phyloP scores from a whole-genome alignment of 2,329 filamentous ascomycete species.

The Colletotrichum tofieldiae region DNA sequence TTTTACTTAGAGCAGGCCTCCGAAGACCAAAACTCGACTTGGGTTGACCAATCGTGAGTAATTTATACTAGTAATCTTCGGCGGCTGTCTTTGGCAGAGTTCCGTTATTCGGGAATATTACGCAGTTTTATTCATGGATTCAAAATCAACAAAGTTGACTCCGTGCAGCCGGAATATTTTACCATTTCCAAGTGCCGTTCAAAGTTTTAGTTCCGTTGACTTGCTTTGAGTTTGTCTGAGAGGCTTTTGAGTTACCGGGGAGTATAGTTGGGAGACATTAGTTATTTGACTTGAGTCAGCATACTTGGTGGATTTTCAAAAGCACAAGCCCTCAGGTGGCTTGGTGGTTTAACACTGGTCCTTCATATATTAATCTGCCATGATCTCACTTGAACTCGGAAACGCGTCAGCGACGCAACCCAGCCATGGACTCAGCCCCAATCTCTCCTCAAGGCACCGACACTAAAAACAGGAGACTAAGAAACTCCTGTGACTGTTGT shows the following conservation, averaged over 20 bases:
- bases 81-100: neutral
- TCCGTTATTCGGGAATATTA: too few relatives aligned
- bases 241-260: neutral
- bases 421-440: neutral
- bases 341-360: neutral
- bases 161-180: neutral
- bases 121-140: neutral
- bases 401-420: neutral
- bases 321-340: neutral
- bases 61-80: neutral
- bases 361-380: neutral
- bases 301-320: neutral
- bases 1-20: neutral
- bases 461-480: neutral
- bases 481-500: conserved; percentile 21
- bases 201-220: neutral
- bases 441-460: neutral
- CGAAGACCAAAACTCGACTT: neutral
- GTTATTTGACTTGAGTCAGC: neutral
- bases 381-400: neutral
- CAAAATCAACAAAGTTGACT: neutral
- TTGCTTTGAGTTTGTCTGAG: neutral
- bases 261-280: neutral
- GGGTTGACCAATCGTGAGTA: neutral
- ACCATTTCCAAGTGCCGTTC: neutral